Evolutionary conservation across 192 early-diverging fungal genomes (phyloP).

Genomic region (Umbelopsis sp.): DNA sequence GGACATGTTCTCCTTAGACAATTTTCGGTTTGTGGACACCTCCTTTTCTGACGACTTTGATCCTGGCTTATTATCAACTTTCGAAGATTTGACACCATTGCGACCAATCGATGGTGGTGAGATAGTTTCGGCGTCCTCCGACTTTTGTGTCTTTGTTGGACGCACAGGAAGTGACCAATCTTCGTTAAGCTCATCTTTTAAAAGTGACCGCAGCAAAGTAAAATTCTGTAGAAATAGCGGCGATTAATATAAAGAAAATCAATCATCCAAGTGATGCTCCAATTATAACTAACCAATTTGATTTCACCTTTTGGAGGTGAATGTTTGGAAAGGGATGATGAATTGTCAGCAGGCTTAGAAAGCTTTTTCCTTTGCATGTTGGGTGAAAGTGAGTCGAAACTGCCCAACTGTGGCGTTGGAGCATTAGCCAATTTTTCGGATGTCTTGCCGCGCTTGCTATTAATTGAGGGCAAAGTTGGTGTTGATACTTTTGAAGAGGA

Average conservation of each 20-base stretch:
- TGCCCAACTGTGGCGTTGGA: neutral
- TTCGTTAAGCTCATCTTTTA: neutral
- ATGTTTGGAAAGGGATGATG: neutral
- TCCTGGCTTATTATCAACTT: neutral
- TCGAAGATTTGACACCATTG: neutral
- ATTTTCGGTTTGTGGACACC: neutral
- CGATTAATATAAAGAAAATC: neutral
- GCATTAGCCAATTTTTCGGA: conserved; percentile 11
- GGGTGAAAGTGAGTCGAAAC: neutral
- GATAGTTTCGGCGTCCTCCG: neutral
- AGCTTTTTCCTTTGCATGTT: neutral
- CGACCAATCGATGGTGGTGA: neutral
- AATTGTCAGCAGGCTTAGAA: neutral
- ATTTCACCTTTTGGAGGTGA: conserved; percentile 11
- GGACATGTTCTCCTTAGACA: conserved; percentile 5
- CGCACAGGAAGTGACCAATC: conserved; percentile 3
- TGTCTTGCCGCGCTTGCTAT: conserved; percentile 6
- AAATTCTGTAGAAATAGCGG: neutral
- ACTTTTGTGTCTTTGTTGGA: neutral
- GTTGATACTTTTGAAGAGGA: conserved; percentile 5
- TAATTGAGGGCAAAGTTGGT: neutral
- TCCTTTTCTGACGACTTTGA: neutral
- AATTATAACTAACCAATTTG: neutral
- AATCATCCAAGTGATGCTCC: neutral
- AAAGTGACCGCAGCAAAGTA: neutral